phyloP scores from a whole-genome alignment of 2,329 filamentous ascomycete genomes.

The Conoideocrella luteorostrata region DNA sequence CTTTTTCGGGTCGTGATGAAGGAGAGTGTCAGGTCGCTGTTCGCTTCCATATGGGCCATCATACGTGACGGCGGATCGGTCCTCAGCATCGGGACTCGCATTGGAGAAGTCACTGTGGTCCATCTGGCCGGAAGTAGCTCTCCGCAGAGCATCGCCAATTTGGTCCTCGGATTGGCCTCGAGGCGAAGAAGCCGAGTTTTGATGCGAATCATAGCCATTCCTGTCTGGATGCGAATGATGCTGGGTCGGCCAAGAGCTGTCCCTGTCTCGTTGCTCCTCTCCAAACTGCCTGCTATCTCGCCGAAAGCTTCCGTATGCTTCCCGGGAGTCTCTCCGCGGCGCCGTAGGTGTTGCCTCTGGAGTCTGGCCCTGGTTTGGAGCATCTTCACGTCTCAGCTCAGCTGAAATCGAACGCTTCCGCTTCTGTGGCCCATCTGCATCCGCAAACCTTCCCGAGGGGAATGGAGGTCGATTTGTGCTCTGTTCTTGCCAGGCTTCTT shows the following conservation, averaged over 20 bases:
- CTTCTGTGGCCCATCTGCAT: constrained; percentile 49
- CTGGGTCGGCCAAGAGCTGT: constrained; percentile 41
- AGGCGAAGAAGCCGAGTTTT: constrained; percentile 37
- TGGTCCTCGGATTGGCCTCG: constrained; percentile 46
- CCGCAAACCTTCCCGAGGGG: constrained; percentile 33
- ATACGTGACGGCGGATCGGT: constrained; percentile 35
- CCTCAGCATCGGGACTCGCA: constrained; percentile 50
- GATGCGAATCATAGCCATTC: constrained; percentile 38
- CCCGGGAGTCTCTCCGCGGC: constrained; percentile 31
- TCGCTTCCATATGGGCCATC: constrained; percentile 39
- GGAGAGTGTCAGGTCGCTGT: constrained; percentile 39
- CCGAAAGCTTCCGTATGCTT: constrained; percentile 35
- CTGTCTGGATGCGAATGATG: constrained; percentile 42
- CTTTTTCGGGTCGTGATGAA: constrained; percentile 60
- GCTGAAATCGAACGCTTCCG: constrained; percentile 64
- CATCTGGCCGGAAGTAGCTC: constrained; percentile 37
- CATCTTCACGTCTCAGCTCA: constrained; percentile 37
- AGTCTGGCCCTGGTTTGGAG: constrained; percentile 24
- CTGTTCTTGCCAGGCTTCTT: constrained; percentile 36
- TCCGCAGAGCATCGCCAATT: constrained; percentile 36
- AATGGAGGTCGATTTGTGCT: constrained; percentile 36
- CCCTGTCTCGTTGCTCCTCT: constrained; percentile 41
- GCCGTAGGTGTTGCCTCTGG: constrained; percentile 26
- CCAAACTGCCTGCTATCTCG: constrained; percentile 39
- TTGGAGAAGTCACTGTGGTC: constrained; percentile 45